Evolutionary conservation across 176 grass and related monocot genomes (phyloP), one percentile per base, ranked within the genome.

Genomic region (Phragmites australis): DNA sequence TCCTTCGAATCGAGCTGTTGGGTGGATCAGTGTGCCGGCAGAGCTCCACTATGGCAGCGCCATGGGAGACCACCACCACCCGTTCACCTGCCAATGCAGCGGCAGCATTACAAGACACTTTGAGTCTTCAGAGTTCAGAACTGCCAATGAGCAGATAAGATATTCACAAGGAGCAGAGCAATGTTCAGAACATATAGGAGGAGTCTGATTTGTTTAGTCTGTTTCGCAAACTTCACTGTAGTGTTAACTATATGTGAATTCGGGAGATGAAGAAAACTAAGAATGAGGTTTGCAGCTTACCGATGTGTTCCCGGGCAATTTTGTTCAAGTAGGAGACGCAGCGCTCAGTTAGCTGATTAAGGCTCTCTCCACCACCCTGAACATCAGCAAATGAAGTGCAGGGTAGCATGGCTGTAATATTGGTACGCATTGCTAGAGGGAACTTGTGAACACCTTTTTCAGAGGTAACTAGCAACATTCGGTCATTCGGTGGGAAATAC

Each of bases 341-440:
- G 9, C 93, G 84, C 45, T 80, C 34, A 34, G 74, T 74, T 44
- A 97, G 23, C 81, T 93, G 88, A 82, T 89, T 63, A 39, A 87
- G 56, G 77, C 93, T 97, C 72, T 93, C 90, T 50, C 93, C 86
- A 80, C 90, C 93, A 91, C 93, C 93, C 93, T 95, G 19, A 45
- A 55, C 23, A 52, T 18, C 2, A 50, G 27, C 5, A 22, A 57
- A 25, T 29, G 19, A 76, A 18, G 41, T 31, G 8, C 5, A 58
- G 7, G 55, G 25, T 18, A 29, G 1, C 23, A 31, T 8, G 1
- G 32, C 5, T 32, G 25, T 68, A 29, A 37, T 52, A 25, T 9
- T 27, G 46, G 1, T 21, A 12, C 17, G 17, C 23, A 43, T 18
- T 9, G 32, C 7, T 43, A 12, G 15, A 1, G 1, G 8, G 18